phyloP scores from a whole-genome alignment of 2,329 filamentous ascomycete genomes.

The Fusarium sp. region DNA sequence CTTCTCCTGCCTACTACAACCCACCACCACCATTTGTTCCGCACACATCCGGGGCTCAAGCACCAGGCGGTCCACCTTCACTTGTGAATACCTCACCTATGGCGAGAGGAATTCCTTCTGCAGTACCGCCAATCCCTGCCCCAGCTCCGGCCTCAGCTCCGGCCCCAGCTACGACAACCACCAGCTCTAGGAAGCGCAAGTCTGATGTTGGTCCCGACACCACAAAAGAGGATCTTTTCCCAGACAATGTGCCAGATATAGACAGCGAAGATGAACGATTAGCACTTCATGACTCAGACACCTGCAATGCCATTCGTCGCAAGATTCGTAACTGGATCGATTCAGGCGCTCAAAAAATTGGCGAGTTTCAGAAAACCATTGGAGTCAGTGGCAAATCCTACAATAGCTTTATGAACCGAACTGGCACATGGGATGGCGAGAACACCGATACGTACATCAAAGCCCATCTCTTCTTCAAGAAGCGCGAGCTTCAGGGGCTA shows the following conservation, averaged over 20 bases:
- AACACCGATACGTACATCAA: conserved; percentile 47
- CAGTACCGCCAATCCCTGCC: neutral
- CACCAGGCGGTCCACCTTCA: neutral
- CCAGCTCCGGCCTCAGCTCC: neutral
- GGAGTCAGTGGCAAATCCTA: conserved; percentile 52
- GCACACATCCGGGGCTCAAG: neutral
- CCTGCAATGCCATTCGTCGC: conserved; percentile 39
- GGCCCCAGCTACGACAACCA: neutral
- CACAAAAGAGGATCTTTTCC: conserved; percentile 33
- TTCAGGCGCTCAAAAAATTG: conserved; percentile 48
- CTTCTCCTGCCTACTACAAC: conserved; percentile 9
- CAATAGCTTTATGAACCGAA: conserved; percentile 59
- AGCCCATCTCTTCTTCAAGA: conserved; percentile 58
- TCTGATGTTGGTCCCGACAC: conserved; percentile 25
- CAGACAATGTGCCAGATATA: conserved; percentile 27
- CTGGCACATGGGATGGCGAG: conserved; percentile 50
- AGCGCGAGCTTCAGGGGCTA: conserved; percentile 58
- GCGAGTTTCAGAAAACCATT: conserved; percentile 56
- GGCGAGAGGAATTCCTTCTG: neutral
- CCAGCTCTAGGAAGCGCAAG: conserved; percentile 35
- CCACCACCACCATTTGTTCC: conserved; percentile 21
- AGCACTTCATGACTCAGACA: conserved; percentile 13
- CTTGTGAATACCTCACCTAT: neutral
- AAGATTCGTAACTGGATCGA: conserved; percentile 40
- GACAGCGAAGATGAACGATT: conserved; percentile 33